Conservation (phyloP, 2,329 filamentous ascomycete genomes). For the Scedosporium apiospermum region DNA sequence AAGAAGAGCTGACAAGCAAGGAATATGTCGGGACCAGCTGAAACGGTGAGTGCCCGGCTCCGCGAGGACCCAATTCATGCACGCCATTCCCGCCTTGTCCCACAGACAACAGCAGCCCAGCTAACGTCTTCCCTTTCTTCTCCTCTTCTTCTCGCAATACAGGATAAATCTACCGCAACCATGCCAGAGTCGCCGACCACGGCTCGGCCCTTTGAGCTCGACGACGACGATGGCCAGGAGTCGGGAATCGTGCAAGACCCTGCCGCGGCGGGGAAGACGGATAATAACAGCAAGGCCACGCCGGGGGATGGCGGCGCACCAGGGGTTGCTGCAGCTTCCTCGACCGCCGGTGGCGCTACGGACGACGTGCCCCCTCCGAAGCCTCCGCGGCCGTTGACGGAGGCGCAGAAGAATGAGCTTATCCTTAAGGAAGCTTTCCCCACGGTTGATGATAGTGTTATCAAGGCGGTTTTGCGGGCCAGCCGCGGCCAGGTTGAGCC, state of each 20-base stretch:
- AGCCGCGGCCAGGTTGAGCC: conserved; percentile 84
- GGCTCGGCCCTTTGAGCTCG: conserved; percentile 54
- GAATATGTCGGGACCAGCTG: conserved; percentile 4
- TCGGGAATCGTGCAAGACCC: conserved; percentile 37
- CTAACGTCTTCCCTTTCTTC: background rate
- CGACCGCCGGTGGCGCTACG: conserved; percentile 19
- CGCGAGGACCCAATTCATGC: conserved; percentile 1
- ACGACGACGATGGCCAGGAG: conserved; percentile 62
- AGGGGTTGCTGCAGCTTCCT: conserved; percentile 17
- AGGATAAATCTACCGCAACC: conserved; percentile 34
- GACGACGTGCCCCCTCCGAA: conserved; percentile 57
- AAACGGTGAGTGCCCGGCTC: conserved; percentile 4
- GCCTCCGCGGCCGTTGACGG: conserved; percentile 72
- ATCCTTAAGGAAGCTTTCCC: conserved; percentile 94
- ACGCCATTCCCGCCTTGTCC: background rate
- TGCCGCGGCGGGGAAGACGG: conserved; percentile 15
- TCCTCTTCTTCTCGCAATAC: background rate
- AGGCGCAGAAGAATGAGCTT: conserved; percentile 74
- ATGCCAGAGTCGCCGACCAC: conserved; percentile 58
- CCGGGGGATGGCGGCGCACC: conserved; percentile 11
- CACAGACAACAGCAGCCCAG: background rate
- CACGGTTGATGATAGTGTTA: conserved; percentile 64
- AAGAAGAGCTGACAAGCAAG: background rate
- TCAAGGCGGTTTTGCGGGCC: conserved; percentile 80
- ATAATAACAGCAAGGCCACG: conserved; percentile 13